These are phyloP conservation scores for Talaromyces proteolyticus DNA, from an alignment of 495 filamentous ascomycete genomes.

Conservation along the genomic window DNA sequence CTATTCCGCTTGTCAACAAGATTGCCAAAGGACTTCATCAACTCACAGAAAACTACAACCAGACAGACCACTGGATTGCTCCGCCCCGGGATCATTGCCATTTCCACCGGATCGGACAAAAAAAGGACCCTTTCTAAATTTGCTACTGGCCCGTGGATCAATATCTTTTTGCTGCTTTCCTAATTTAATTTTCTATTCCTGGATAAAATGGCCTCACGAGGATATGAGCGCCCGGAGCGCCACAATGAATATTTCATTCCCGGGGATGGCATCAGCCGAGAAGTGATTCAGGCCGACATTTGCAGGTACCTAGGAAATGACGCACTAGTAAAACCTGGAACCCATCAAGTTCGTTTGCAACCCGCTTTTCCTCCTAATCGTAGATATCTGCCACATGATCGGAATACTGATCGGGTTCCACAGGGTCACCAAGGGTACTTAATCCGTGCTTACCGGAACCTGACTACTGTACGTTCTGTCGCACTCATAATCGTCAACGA, in stretches of 20 bases:
- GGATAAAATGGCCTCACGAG: conserved; percentile 41
- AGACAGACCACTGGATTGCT: conserved; percentile 1
- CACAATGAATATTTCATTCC: conserved; percentile 84
- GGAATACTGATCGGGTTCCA: conserved; percentile 27
- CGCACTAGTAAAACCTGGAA: conserved; percentile 80
- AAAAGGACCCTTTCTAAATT: conserved; percentile 9
- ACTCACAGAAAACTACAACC: conserved; percentile 6
- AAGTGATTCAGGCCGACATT: conserved; percentile 93
- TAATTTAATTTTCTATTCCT: conserved; percentile 15
- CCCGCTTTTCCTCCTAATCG: conserved; percentile 4
- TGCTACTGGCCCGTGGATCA: conserved; percentile 11
- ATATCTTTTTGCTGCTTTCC: conserved; percentile 11
- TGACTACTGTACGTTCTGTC: conserved; percentile 67
- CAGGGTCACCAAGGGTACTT: conserved; percentile 72
- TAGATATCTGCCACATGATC: conserved; percentile 1
- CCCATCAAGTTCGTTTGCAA: conserved; percentile 61
- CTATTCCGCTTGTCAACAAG: conserved; percentile 9
- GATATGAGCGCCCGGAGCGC: conserved; percentile 38
- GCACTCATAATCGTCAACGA: no score
- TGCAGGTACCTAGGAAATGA: conserved; percentile 91
- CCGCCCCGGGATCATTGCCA: background rate
- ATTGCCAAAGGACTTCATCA: conserved; percentile 9
- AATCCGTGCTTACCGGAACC: conserved; percentile 81
- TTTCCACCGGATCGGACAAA: conserved; percentile 4
- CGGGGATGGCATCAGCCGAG: conserved; percentile 83